phyloP scores from a whole-genome alignment of 129 eudicot species.

The Centella asiatica region DNA sequence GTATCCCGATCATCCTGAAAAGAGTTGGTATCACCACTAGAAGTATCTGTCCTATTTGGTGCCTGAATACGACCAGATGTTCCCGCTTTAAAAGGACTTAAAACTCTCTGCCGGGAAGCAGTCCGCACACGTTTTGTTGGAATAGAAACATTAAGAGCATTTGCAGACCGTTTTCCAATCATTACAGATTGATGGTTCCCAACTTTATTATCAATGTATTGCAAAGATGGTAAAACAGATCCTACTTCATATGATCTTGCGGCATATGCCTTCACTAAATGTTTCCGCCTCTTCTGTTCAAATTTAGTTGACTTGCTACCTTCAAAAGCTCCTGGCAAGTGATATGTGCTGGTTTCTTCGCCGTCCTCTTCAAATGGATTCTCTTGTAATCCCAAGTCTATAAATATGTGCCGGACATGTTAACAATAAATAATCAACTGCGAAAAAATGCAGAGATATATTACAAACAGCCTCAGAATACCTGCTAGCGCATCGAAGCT shows the following conservation, averaged over 20 bases:
- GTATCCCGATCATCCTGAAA: constrained; percentile 91
- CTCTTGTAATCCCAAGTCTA: constrained; percentile 42
- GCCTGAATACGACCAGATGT: constrained; percentile 52
- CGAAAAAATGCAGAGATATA: constrained; percentile 1
- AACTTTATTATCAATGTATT: constrained; percentile 39
- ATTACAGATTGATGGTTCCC: constrained; percentile 44
- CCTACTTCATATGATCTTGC: constrained; percentile 49
- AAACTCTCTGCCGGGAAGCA: constrained; percentile 80
- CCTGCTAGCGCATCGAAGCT: constrained; percentile 69
- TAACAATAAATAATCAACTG: not conserved
- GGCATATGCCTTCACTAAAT: constrained; percentile 31
- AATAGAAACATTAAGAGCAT: constrained; percentile 55
- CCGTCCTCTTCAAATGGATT: constrained; percentile 73
- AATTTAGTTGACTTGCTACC: constrained; percentile 43
- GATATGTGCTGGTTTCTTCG: constrained; percentile 65
- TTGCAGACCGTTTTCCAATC: constrained; percentile 58
- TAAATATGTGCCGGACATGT: constrained; percentile 4
- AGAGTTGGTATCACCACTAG: constrained; percentile 91
- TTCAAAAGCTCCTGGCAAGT: constrained; percentile 49
- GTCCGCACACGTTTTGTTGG: constrained; percentile 91
- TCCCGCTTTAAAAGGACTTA: constrained; percentile 64
- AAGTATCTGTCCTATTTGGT: constrained; percentile 73
- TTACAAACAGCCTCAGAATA: constrained; percentile 8
- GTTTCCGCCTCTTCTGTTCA: constrained; percentile 51
- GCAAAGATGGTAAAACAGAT: constrained; percentile 33